phyloP scores from a whole-genome alignment of 1,139 yeast genomes.

The Nadsonia starkeyi-henricii region DNA sequence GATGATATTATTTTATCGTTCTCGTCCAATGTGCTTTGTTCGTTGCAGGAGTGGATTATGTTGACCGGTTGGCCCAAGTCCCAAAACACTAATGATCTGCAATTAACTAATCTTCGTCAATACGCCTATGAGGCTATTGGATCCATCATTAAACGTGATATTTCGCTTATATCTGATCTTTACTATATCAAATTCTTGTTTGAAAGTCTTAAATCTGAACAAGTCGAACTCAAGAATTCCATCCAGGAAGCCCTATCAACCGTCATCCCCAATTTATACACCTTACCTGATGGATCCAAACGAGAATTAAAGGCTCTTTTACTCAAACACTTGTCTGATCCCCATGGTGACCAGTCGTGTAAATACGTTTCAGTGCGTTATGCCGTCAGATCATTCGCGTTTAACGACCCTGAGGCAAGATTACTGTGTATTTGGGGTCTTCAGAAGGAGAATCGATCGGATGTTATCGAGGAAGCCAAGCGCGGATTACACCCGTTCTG shows the following conservation, averaged over 20 bases:
- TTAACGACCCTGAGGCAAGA: slow-evolving; percentile 57
- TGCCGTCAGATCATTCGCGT: slow-evolving; percentile 51
- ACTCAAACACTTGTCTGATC: slow-evolving; percentile 25
- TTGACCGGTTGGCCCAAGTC: slow-evolving; percentile 24
- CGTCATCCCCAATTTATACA: slow-evolving; percentile 36
- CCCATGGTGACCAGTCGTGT: slow-evolving; percentile 25
- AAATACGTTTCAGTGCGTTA: slow-evolving; percentile 56
- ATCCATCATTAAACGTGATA: slow-evolving; percentile 39
- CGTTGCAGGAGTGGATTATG: slow-evolving; percentile 17
- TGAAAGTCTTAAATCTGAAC: slow-evolving; percentile 19
- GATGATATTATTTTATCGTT: slow-evolving; percentile 10
- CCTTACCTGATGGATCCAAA: slow-evolving; percentile 29
- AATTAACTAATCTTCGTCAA: slow-evolving; percentile 33
- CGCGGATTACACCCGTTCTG: slow-evolving; percentile 75
- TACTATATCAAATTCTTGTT: slow-evolving; percentile 52
- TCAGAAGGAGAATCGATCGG: slow-evolving; percentile 42
- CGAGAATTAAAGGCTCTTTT: slow-evolving; percentile 32
- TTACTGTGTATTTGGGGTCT: slow-evolving; percentile 55
- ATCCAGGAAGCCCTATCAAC: slow-evolving; percentile 63
- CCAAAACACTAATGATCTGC: slow-evolving; percentile 17
- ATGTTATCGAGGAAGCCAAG: slow-evolving; percentile 66
- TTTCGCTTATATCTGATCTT: slow-evolving; percentile 25
- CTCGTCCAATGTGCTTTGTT: slow-evolving; percentile 12
- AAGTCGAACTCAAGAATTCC: slow-evolving; percentile 31
- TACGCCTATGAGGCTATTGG: slow-evolving; percentile 71